Conservation (phyloP, 176 grass and related monocot genomes). For the Paspalum vaginatum region DNA sequence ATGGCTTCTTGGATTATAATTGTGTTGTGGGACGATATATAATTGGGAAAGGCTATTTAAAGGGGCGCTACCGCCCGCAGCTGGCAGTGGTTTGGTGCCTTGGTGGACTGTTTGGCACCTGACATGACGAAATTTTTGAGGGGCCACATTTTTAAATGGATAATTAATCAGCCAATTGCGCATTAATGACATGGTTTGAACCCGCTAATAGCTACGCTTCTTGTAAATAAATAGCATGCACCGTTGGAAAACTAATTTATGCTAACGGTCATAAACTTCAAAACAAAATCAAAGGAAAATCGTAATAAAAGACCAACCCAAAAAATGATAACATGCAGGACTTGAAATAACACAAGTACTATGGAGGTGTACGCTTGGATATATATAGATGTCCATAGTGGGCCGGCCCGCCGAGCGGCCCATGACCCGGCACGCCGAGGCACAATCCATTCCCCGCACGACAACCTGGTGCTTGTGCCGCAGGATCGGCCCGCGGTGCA, state of each 20-base stretch:
- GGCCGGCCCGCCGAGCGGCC: no score
- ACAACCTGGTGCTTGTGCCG: no score
- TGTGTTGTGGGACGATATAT: no score
- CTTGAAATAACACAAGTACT: no score
- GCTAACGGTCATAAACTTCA: background rate
- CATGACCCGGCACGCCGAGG: no score
- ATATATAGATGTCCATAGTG: no score
- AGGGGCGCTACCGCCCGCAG: background rate
- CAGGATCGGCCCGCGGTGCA: no score
- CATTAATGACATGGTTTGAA: background rate
- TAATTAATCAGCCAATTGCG: background rate
- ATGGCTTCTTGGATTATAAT: background rate
- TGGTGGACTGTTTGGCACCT: conserved; percentile 38
- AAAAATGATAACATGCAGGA: background rate
- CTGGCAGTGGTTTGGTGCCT: conserved; percentile 18
- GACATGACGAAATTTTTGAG: conserved; percentile 10
- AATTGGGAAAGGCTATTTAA: background rate
- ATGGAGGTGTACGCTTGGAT: no score
- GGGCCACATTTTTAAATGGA: conserved; percentile 1
- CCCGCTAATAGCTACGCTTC: background rate
- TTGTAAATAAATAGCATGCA: background rate
- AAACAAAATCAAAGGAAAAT: background rate
- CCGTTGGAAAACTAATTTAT: background rate
- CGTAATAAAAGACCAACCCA: background rate
- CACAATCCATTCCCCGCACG: no score